Conservation (phyloP, 2,329 filamentous ascomycete species). For the Berkeleyomyces basicola region DNA sequence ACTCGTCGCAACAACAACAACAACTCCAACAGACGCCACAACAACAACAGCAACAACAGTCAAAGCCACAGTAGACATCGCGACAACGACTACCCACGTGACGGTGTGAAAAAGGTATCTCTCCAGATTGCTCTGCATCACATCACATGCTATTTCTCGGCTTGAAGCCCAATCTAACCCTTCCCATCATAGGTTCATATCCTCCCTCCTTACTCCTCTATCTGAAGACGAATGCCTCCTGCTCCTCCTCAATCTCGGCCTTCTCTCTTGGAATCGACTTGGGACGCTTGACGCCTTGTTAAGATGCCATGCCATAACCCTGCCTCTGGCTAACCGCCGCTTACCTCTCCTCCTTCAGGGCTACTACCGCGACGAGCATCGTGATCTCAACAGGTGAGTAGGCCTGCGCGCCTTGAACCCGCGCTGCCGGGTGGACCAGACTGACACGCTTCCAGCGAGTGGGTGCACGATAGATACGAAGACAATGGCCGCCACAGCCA, state of each 20-base stretch:
- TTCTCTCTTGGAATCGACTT: background rate
- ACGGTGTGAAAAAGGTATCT: slow-evolving; percentile 70
- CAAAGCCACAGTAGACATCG: slow-evolving; percentile 8
- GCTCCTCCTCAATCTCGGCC: background rate
- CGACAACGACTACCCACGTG: slow-evolving; percentile 13
- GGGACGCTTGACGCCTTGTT: slow-evolving; percentile 3
- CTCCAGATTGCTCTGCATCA: too few species aligned
- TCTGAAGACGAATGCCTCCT: background rate
- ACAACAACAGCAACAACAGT: background rate
- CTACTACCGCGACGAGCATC: slow-evolving; percentile 39
- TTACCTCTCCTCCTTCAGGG: slow-evolving; percentile 32
- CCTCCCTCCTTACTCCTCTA: slow-evolving; percentile 6
- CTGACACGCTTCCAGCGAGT: slow-evolving; percentile 45
- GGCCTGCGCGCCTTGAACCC: background rate
- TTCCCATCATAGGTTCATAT: slow-evolving; percentile 9
- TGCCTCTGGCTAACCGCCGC: slow-evolving; percentile 11
- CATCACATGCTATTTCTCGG: background rate
- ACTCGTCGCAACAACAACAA: slow-evolving; percentile 9
- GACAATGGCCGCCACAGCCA: slow-evolving; percentile 41
- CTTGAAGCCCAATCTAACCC: background rate
- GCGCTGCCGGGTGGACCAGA: background rate
- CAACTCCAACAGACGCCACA: background rate
- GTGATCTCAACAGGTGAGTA: slow-evolving; percentile 54
- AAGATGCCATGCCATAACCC: background rate
- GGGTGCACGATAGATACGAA: slow-evolving; percentile 85